These are phyloP conservation scores for Diaporthe australafricana DNA, from an alignment of 2,329 filamentous ascomycete genomes.

Conservation along the genomic window DNA sequence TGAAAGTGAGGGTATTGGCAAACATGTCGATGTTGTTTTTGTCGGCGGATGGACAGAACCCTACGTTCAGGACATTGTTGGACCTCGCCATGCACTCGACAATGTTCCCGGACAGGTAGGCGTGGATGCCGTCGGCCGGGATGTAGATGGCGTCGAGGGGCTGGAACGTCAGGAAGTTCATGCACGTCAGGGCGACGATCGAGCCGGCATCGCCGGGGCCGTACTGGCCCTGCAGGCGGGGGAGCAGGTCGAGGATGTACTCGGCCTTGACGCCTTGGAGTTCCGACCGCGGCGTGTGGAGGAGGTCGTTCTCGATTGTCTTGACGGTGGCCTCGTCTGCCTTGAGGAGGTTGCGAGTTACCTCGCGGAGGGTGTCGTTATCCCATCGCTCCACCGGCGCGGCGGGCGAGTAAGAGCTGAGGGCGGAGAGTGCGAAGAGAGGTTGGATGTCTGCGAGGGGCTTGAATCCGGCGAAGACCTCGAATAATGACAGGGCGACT, in stretches of 20 bases:
- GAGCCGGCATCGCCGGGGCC: conserved; percentile 72
- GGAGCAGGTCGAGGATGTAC: conserved; percentile 74
- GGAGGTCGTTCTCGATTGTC: conserved; percentile 63
- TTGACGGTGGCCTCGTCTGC: conserved; percentile 64
- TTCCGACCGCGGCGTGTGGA: conserved; percentile 56
- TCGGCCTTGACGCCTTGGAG: conserved; percentile 59
- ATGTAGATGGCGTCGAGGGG: conserved; percentile 77
- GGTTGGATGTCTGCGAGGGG: conserved; percentile 69
- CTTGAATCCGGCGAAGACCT: conserved; percentile 82
- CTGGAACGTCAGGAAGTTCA: conserved; percentile 78
- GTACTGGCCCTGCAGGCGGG: conserved; percentile 74
- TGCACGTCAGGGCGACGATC: conserved; percentile 76
- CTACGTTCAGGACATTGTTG: conserved; percentile 80
- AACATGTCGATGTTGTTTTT: conserved; percentile 75
- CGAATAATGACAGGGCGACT: conserved; percentile 76
- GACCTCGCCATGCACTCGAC: conserved; percentile 83
- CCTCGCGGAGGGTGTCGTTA: conserved; percentile 67
- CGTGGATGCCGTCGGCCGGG: conserved; percentile 79
- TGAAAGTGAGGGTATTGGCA: conserved; percentile 71
- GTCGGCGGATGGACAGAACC: conserved; percentile 77
- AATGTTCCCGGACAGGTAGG: conserved; percentile 79
- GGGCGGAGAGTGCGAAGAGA: conserved; percentile 66
- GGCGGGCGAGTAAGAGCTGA: conserved; percentile 64
- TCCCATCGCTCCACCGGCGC: conserved; percentile 58
- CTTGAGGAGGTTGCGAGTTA: conserved; percentile 66